Evolutionary conservation across 345 rosid species (phyloP), one percentile per base, ranked within the genome.

Genomic region (Rhodamnia rubescens): DNA sequence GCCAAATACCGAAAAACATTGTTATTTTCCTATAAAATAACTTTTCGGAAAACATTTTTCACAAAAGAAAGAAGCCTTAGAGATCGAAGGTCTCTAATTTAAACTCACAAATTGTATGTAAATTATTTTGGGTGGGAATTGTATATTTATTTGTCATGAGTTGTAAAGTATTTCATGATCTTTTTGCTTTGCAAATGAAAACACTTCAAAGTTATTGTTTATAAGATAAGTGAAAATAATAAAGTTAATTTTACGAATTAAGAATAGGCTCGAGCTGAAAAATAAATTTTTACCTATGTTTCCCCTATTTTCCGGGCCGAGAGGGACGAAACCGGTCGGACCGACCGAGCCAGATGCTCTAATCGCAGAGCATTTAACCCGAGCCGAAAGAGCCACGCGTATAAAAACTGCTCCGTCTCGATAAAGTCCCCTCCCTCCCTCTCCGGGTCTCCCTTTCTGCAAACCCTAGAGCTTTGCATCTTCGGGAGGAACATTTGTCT

Each of bases 381-480:
- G 47, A 18, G 44, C 80, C 80, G 24, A 36, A 16, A 36, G 40
- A 2, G 47, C 36, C 47, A 32, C 26, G 24, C 80, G 12, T 36
- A 69, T 36, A 36, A 69, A 18, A 8, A 9, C 13, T 8, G 26
- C 47, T 69, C 24, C 80, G 2, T 69, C 80, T 0, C 80, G 0
- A 0, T 8, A 24, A 3, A 0, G 14, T 5, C 1, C 0, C 4
- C 6, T 29, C 0, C 1, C 21, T 11, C 7, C 4, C 24, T 3
- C 9, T 27, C 5, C 42, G 52, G 52, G 52, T 20, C 22, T 16
- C 32, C 26, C 47, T 4, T 5, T 69, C 80, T 69, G 80, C 80
- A 69, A 69, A 69, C 80, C 80, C 80, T 69, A 36, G 26, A 20
- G 52, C 11, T 69, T 11, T 9, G 47, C 80, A 69, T 36, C 80